Conservation (phyloP, 495 filamentous ascomycete genomes). For the Terfezia claveryi region DNA sequence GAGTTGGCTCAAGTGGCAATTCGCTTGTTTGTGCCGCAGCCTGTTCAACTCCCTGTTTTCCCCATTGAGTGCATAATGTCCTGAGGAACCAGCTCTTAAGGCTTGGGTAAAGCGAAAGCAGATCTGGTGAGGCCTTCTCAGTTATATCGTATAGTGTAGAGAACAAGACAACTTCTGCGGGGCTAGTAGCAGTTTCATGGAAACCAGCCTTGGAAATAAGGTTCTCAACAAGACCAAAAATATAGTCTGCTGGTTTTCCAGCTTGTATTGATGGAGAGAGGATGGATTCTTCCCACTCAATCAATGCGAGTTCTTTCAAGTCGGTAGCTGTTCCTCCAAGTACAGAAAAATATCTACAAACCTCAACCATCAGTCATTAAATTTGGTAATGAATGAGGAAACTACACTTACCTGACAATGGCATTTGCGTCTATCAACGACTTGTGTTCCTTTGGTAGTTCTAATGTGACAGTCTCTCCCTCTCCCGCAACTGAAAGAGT, state of each 20-base stretch:
- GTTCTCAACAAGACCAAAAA: constrained; percentile 4
- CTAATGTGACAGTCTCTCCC: constrained; percentile 7
- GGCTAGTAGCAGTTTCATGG: constrained; percentile 5
- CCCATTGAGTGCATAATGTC: constrained; percentile 10
- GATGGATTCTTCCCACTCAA: constrained; percentile 17
- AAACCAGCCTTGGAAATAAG: constrained; percentile 8
- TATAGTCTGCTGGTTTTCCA: constrained; percentile 1
- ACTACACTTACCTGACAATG: constrained; percentile 15
- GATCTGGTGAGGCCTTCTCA: constrained; percentile 2
- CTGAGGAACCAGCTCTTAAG: constrained; percentile 13
- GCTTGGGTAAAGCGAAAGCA: constrained; percentile 1
- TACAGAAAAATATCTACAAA: no score
- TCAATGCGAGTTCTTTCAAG: constrained; percentile 15
- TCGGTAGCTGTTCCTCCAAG: constrained; percentile 5
- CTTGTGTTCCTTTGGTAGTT: constrained; percentile 15
- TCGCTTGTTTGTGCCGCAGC: constrained; percentile 8
- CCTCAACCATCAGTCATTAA: no score
- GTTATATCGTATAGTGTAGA: constrained; percentile 13
- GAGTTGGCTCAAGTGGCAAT: constrained; percentile 4
- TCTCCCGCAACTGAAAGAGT: constrained; percentile 8
- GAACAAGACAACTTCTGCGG: constrained; percentile 18
- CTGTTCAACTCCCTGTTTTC: constrained; percentile 15
- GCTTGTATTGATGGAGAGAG: neutral
- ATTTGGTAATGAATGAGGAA: neutral
- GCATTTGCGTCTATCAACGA: constrained; percentile 17